Evolutionary conservation across 345 rosid species (phyloP).

Genomic region (Mercurialis annua): DNA sequence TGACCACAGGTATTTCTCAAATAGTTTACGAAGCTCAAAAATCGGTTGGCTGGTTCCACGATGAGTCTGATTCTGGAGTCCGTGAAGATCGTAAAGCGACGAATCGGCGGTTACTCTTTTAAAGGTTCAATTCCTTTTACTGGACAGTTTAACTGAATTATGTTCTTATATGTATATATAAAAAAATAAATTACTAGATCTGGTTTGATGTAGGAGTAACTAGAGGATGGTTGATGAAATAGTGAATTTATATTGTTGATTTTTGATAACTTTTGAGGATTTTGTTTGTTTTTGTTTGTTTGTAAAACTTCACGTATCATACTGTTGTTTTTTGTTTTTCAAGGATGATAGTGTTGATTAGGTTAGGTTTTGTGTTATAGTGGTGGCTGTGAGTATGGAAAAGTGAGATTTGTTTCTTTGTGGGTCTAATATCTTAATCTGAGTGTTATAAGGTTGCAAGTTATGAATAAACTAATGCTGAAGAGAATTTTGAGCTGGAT

Average conservation of each 20-base stretch:
- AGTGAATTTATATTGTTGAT: neutral
- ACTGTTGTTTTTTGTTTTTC: neutral
- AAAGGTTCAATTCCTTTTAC: constrained; percentile 2
- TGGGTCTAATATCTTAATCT: neutral
- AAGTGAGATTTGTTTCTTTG: neutral
- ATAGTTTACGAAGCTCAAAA: constrained; percentile 71
- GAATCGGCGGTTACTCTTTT: constrained; percentile 40
- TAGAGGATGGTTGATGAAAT: neutral
- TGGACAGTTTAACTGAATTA: neutral
- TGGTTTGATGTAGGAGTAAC: neutral
- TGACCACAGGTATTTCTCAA: constrained; percentile 54
- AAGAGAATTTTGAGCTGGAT: neutral
- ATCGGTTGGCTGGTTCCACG: constrained; percentile 75
- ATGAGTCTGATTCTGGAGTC: constrained; percentile 55
- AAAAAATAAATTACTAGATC: neutral
- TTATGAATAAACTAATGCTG: neutral
- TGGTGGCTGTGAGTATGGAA: neutral
- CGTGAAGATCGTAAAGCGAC: constrained; percentile 23
- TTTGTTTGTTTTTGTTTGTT: too few species aligned
- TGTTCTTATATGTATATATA: neutral
- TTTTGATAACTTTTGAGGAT: neutral
- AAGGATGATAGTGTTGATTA: neutral
- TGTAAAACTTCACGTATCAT: neutral
- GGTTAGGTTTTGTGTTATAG: neutral
- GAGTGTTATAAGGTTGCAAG: neutral